Evolutionary conservation across 2,329 filamentous ascomycete species (phyloP).

Genomic region (Lachnellula arida): DNA sequence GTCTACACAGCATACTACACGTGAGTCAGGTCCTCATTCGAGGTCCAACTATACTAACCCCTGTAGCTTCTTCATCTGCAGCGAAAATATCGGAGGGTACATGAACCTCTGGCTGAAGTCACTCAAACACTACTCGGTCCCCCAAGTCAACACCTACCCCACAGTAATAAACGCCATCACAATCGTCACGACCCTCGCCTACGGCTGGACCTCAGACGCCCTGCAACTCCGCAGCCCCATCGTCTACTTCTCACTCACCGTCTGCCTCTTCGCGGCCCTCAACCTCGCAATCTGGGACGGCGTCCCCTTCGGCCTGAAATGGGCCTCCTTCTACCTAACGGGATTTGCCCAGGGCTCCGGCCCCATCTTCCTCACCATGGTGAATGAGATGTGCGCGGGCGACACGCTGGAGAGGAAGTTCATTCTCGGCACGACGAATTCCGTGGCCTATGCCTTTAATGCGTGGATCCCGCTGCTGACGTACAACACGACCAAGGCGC

Average conservation of each 20-base stretch:
- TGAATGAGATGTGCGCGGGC: constrained; percentile 24
- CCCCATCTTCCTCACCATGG: constrained; percentile 27
- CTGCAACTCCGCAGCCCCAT: constrained; percentile 25
- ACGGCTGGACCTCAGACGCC: constrained; percentile 29
- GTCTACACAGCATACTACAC: constrained; percentile 30
- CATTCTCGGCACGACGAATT: constrained; percentile 26
- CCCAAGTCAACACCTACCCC: constrained; percentile 31
- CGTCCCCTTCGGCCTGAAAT: constrained; percentile 25
- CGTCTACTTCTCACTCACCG: constrained; percentile 25
- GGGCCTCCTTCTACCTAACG: constrained; percentile 26
- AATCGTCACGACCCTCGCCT: constrained; percentile 26
- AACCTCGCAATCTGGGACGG: constrained; percentile 27
- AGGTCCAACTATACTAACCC: neutral
- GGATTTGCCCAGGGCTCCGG: constrained; percentile 27
- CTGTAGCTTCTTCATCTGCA: constrained; percentile 27
- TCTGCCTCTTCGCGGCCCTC: constrained; percentile 26
- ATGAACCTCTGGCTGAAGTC: constrained; percentile 26
- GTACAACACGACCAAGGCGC: constrained; percentile 25
- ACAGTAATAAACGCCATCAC: constrained; percentile 28
- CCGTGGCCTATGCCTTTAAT: constrained; percentile 27
- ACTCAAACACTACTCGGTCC: constrained; percentile 24
- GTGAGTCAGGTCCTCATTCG: constrained; percentile 7
- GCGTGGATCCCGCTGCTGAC: constrained; percentile 27
- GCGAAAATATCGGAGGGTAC: constrained; percentile 24
- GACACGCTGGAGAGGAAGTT: constrained; percentile 25